Percentiles rank a stretch among this genome's conserved stretches.
These are phyloP conservation scores for Penicillium paneum DNA, from an alignment of 2,329 filamentous ascomycete species.

Conservation along the genomic window DNA sequence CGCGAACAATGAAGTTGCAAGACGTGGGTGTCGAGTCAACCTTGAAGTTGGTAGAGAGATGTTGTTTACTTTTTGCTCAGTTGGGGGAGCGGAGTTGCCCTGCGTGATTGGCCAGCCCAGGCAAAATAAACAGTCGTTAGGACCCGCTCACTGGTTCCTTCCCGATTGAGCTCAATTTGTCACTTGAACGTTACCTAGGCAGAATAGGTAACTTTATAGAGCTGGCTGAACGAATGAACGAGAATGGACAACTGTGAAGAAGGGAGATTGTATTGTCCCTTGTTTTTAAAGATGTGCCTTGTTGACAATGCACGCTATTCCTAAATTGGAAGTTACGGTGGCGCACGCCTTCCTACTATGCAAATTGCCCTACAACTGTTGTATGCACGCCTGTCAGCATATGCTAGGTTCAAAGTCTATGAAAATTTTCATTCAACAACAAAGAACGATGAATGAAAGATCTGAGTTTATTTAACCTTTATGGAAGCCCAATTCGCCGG, in stretches of 20 bases:
- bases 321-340: not conserved
- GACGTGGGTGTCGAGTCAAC: not conserved
- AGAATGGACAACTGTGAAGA: not conserved
- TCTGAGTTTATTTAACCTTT: not conserved
- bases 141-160: conserved; percentile 7
- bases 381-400: not conserved
- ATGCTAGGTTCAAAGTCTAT: not conserved
- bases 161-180: not conserved
- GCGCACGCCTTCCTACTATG: not conserved
- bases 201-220: not conserved
- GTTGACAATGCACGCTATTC: conserved; percentile 5
- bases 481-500: not conserved
- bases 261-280: conserved; percentile 1
- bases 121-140: conserved; percentile 24
- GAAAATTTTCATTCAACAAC: not conserved
- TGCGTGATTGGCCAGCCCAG: conserved; percentile 16
- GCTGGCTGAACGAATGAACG: not conserved
- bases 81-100: conserved; percentile 18
- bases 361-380: not conserved
- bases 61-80: conserved; percentile 29
- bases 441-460: no score
- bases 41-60: conserved; percentile 4
- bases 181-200: not conserved
- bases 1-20: conserved; percentile 8
- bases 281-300: conserved; percentile 1